These are phyloP conservation scores for Erucastrum elatum DNA, from an alignment of 345 rosid species.

Conservation along the genomic window DNA sequence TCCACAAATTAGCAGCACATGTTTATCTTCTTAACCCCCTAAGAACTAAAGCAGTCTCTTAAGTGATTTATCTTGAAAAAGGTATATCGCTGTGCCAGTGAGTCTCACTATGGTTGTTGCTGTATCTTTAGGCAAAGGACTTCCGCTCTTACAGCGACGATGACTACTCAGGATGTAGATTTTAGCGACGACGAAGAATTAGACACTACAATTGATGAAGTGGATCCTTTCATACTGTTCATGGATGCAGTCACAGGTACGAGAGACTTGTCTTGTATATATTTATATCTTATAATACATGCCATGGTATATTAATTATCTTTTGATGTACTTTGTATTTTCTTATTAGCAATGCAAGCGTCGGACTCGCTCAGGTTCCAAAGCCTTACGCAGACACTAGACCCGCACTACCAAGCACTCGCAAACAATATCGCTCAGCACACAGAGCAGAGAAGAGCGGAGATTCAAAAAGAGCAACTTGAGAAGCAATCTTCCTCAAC, in stretches of 20 bases:
- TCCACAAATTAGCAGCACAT: conserved; percentile 88
- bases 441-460: conserved; percentile 85
- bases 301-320: background rate
- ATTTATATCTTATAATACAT: background rate
- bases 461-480: conserved; percentile 68
- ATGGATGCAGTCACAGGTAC: conserved; percentile 87
- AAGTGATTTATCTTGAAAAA: background rate
- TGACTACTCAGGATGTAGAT: conserved; percentile 79
- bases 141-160: conserved; percentile 68
- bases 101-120: conserved; percentile 3
- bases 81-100: background rate
- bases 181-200: conserved; percentile 92
- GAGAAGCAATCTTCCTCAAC: conserved; percentile 49
- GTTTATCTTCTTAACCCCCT: conserved; percentile 40
- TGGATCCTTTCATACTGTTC: conserved; percentile 93
- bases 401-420: conserved; percentile 78
- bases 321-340: background rate
- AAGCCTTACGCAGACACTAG: conserved; percentile 77
- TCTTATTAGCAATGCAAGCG: conserved; percentile 66
- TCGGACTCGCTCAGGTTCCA: conserved; percentile 69
- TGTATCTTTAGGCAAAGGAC: conserved; percentile 63
- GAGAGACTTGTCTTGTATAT: background rate
- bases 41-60: background rate
- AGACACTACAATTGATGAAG: conserved; percentile 93
- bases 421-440: conserved; percentile 91